Evolutionary conservation across 1,284 basidiomycete genomes (phyloP), one percentile per base, ranked within the genome.

Genomic region (Microbotryum saponariae): DNA sequence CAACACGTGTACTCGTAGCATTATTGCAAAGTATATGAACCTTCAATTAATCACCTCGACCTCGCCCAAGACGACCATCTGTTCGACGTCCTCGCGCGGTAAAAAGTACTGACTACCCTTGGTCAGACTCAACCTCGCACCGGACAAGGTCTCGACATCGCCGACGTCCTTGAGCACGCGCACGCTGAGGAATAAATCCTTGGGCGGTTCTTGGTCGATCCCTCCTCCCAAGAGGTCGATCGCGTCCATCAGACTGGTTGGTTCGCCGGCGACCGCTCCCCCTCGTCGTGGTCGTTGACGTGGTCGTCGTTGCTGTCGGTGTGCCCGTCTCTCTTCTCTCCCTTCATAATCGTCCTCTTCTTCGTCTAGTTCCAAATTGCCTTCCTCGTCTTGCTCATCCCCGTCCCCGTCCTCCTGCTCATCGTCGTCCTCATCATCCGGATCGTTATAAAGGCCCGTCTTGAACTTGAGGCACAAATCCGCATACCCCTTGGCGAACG

Each of bases 21-120:
- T 31, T 8, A 31, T 31, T 31, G 31, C 31, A 31, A 31, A 31
- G 31, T 8, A 31, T 42, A 20, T 16, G 44, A 25, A 6, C 50
- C 21, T 25, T 64, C 54, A 68, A 44, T 66, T 60, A 45, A 68
- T 59, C 8, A 69, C 45, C 76, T 93, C 88, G 65, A 97, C 77
- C 75, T 87, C 94, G 4, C 91, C 92, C 72, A 92, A 88, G 1
- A 93, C 84, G 70, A 97, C 88, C 67, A 97, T 80, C 73, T 91
- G 85, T 75, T 97, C 93, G 62, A 97, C 85, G 75, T 94, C 89
- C 12, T 86, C 82, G 67, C 89, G 79, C 52, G 87, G 80, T 56
- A 96, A 85, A 78, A 91, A 83, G 72, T 91, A 92, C 61, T 91
- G 78, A 76, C 91, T 87, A 0, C 91, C 92, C 74, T 86, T 88